Evolutionary conservation across 495 filamentous ascomycete genomes (phyloP).

Genomic region (Aspergillus biplanus): DNA sequence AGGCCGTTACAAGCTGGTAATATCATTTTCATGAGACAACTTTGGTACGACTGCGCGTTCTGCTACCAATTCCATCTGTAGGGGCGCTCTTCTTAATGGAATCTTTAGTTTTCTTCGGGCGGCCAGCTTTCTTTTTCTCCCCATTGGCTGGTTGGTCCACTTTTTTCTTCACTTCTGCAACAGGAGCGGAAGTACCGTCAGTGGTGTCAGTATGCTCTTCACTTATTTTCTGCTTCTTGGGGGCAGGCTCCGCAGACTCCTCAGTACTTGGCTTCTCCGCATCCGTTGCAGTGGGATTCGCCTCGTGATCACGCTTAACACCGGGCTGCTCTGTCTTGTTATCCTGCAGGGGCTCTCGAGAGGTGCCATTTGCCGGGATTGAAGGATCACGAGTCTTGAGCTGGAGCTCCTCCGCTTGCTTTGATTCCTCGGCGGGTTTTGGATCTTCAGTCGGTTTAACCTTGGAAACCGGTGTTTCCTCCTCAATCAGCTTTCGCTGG

Average conservation of each 20-base stretch:
- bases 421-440: slow-evolving; percentile 16
- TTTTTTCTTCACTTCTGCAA: slow-evolving; percentile 2
- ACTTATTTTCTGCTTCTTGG: slow-evolving; percentile 39
- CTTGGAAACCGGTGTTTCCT: slow-evolving; percentile 7
- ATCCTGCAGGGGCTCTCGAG: slow-evolving; percentile 8
- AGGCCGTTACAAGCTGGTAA: background rate
- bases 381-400: slow-evolving; percentile 15
- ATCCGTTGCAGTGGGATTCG: slow-evolving; percentile 19
- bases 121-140: slow-evolving; percentile 36
- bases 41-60: slow-evolving; percentile 50
- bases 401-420: no score
- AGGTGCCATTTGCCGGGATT: slow-evolving; percentile 5
- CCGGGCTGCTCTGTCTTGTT: slow-evolving; percentile 27
- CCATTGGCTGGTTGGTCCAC: slow-evolving; percentile 19
- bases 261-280: slow-evolving; percentile 23
- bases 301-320: slow-evolving; percentile 39
- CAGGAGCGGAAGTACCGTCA: slow-evolving; percentile 21
- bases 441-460: slow-evolving; percentile 14
- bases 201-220: slow-evolving; percentile 18
- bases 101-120: slow-evolving; percentile 43
- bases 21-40: slow-evolving; percentile 20
- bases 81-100: slow-evolving; percentile 34
- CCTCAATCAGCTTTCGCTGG: slow-evolving; percentile 9
- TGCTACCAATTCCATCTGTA: slow-evolving; percentile 42
- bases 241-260: slow-evolving; percentile 22